Percentiles rank a stretch among this genome's conserved stretches.
Evolutionary conservation across 345 rosid species (phyloP).

Genomic region (Populus simonii): DNA sequence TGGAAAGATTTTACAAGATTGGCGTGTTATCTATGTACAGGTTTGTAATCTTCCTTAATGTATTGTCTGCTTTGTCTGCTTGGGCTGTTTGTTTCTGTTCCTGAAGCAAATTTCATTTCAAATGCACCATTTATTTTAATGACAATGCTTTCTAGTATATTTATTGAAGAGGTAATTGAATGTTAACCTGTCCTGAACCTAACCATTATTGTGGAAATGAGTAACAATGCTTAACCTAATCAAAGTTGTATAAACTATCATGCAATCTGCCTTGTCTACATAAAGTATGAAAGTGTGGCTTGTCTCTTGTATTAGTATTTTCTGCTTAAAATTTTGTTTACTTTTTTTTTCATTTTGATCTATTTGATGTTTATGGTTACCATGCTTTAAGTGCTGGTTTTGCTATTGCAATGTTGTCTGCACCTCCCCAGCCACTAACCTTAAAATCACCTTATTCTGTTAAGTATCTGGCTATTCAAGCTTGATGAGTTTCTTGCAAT

Average conservation of each 20-base stretch:
- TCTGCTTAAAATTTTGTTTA: background rate
- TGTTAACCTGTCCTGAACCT: background rate
- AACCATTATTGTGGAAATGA: background rate
- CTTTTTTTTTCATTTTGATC: background rate
- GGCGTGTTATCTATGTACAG: conserved; percentile 84
- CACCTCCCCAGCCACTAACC: background rate
- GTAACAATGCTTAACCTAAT: background rate
- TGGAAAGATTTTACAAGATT: conserved; percentile 92
- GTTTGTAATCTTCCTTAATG: conserved; percentile 30
- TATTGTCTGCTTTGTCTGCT: background rate
- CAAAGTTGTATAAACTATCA: background rate
- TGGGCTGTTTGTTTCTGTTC: background rate
- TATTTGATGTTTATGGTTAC: background rate
- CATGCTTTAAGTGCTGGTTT: background rate
- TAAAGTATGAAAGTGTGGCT: background rate
- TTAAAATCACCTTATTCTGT: background rate
- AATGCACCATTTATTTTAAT: background rate
- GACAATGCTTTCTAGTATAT: background rate
- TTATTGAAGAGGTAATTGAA: background rate
- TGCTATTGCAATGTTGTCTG: background rate
- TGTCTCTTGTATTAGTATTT: background rate
- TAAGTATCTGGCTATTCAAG: background rate
- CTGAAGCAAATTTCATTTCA: background rate
- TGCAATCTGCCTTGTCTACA: background rate
- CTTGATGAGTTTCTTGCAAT: background rate